Evolutionary conservation across 805 yeast genomes (phyloP).

Genomic region (Hanseniaspora pseudoguilliermondii): DNA sequence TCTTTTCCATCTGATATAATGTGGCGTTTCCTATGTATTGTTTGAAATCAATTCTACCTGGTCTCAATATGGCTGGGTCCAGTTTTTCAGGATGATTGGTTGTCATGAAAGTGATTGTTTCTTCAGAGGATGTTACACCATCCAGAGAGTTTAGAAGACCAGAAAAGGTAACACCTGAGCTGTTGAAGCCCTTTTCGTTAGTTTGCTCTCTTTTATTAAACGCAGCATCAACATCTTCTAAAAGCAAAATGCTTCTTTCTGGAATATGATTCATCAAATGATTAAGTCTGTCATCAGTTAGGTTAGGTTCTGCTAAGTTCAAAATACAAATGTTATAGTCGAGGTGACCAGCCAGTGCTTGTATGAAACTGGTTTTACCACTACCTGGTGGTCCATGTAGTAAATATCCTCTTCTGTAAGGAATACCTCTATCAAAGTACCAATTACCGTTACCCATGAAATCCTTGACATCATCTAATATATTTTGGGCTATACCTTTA

Average conservation of each 20-base stretch:
- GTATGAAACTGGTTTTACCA: conserved; percentile 91
- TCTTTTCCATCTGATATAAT: conserved; percentile 57
- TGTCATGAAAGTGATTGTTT: conserved; percentile 92
- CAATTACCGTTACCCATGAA: conserved; percentile 71
- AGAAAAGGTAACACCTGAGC: conserved; percentile 86
- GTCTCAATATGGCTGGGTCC: conserved; percentile 87
- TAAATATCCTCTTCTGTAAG: conserved; percentile 87
- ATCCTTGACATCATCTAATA: conserved; percentile 63
- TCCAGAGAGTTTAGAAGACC: conserved; percentile 89
- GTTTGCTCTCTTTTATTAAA: conserved; percentile 69
- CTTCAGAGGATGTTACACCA: conserved; percentile 96
- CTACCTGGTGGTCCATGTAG: conserved; percentile 96
- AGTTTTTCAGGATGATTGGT: conserved; percentile 91
- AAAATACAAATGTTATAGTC: conserved; percentile 91
- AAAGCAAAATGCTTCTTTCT: conserved; percentile 64
- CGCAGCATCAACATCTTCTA: conserved; percentile 95
- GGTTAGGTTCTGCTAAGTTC: conserved; percentile 76
- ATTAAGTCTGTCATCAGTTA: conserved; percentile 88
- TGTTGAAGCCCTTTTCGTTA: conserved; percentile 55
- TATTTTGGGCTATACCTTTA: conserved; percentile 50
- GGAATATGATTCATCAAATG: conserved; percentile 96
- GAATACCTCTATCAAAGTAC: conserved; percentile 95
- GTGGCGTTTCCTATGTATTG: conserved; percentile 79
- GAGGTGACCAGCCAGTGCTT: conserved; percentile 90
- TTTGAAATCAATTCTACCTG: conserved; percentile 86